These are phyloP conservation scores for Rhynchosporium graminicola DNA, from an alignment of 2,329 filamentous ascomycete genomes.

Conservation along the genomic window DNA sequence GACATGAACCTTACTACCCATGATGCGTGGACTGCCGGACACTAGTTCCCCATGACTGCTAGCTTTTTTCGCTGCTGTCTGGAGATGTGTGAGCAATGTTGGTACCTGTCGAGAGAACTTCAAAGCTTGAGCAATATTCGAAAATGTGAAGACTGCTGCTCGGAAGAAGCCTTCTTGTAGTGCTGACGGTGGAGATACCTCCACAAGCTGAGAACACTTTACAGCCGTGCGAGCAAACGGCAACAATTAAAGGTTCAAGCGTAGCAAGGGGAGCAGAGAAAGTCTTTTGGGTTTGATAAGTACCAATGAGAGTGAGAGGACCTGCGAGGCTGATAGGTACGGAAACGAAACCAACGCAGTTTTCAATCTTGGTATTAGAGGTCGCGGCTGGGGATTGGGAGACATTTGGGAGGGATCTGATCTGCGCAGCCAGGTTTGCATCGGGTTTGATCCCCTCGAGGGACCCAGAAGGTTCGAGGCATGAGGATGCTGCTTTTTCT, in stretches of 20 bases:
- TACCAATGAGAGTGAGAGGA: conserved; percentile 30
- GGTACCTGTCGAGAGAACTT: conserved; percentile 24
- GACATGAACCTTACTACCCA: conserved; percentile 34
- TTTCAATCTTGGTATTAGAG: conserved; percentile 29
- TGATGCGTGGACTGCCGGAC: conserved; percentile 13
- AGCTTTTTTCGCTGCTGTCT: not conserved
- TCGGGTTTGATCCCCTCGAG: too few relatives aligned
- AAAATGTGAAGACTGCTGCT: conserved; percentile 35
- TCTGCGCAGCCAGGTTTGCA: not conserved
- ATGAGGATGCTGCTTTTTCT: not conserved
- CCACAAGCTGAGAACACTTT: conserved; percentile 34
- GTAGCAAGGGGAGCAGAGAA: conserved; percentile 39
- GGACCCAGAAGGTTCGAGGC: too few relatives aligned
- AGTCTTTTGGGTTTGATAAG: conserved; percentile 12
- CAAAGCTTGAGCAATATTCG: conserved; percentile 28
- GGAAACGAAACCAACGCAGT: conserved; percentile 30
- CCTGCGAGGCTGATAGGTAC: conserved; percentile 34
- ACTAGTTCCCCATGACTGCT: conserved; percentile 2
- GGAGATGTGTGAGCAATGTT: not conserved
- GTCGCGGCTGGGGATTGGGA: not conserved
- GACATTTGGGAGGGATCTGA: not conserved
- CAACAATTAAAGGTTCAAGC: conserved; percentile 37
- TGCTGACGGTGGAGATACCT: conserved; percentile 30
- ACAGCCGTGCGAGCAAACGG: conserved; percentile 39
- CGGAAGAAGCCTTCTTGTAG: conserved; percentile 34